Evolutionary conservation across 768 basidiomycete genomes (phyloP).

Genomic region (Naematelia aurantialba): DNA sequence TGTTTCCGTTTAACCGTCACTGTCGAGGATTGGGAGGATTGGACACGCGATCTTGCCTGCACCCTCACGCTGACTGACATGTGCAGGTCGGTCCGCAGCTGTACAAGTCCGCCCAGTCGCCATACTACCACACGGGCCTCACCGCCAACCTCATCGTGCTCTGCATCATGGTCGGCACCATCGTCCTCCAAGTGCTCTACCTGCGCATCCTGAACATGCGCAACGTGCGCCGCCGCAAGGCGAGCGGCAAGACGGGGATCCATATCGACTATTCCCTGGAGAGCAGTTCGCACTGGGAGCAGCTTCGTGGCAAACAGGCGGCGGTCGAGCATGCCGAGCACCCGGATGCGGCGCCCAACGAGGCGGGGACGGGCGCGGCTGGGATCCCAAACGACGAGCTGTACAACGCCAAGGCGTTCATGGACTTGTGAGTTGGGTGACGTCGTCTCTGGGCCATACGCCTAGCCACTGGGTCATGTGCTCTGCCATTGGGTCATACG

Average conservation of each 20-base stretch:
- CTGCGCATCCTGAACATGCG: constrained; percentile 7
- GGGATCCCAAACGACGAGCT: background rate
- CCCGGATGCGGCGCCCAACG: too few relatives aligned
- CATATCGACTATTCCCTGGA: constrained; percentile 12
- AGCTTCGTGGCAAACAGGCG: background rate
- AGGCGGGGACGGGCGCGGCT: background rate
- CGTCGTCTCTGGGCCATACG: background rate
- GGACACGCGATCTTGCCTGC: too few relatives aligned
- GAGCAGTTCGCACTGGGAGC: background rate
- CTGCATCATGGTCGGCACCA: constrained; percentile 5
- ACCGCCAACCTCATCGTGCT: constrained; percentile 12
- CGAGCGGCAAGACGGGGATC: constrained; percentile 7
- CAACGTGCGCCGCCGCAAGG: constrained; percentile 7
- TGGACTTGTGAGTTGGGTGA: constrained; percentile 3
- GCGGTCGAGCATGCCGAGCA: background rate
- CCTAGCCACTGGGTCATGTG: too few relatives aligned
- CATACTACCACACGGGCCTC: constrained; percentile 12
- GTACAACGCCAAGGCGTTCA: background rate
- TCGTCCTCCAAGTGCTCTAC: constrained; percentile 12
- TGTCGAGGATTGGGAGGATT: too few relatives aligned
- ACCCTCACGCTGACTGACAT: too few relatives aligned
- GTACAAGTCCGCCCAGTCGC: background rate
- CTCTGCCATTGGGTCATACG: too few relatives aligned
- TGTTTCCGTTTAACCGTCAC: too few relatives aligned
- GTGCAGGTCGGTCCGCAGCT: constrained; percentile 6